A percentile compares a stretch with the other conserved stretches of the same genome.
These are phyloP conservation scores for Elsinoe perseae DNA, from an alignment of 2,329 filamentous ascomycete species.

Conservation along the genomic window DNA sequence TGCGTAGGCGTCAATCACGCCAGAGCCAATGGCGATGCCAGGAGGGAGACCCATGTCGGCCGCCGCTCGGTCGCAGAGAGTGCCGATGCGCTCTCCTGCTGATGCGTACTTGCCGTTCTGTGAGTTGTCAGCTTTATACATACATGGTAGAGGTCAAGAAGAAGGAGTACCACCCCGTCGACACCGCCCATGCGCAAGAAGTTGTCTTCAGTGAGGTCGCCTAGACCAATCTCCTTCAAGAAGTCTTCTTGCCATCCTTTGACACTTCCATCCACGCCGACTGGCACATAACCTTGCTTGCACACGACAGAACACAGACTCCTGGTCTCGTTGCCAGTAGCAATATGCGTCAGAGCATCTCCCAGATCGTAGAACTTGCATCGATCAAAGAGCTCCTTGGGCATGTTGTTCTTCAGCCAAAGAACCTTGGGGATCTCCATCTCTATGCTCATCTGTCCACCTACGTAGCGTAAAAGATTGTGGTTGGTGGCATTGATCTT, in stretches of 20 bases:
- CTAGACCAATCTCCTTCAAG: slow-evolving; percentile 75
- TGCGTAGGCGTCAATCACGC: slow-evolving; percentile 96
- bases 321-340: slow-evolving; percentile 82
- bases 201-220: slow-evolving; percentile 72
- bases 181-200: slow-evolving; percentile 94
- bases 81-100: slow-evolving; percentile 83
- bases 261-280: slow-evolving; percentile 93
- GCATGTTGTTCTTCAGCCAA: slow-evolving; percentile 99
- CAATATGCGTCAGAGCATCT: slow-evolving; percentile 88
- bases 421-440: slow-evolving; percentile 99
- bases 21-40: slow-evolving; percentile 87
- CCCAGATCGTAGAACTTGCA: slow-evolving; percentile 97
- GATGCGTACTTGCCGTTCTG: slow-evolving; percentile 89
- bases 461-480: slow-evolving; percentile 90
- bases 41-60: slow-evolving; percentile 73
- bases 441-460: slow-evolving; percentile 96
- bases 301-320: slow-evolving; percentile 96
- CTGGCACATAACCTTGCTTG: slow-evolving; percentile 92
- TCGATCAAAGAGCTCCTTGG: slow-evolving; percentile 74
- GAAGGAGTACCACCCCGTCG: slow-evolving; percentile 69
- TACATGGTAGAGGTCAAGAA: slow-evolving; percentile 12
- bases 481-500: slow-evolving; percentile 90
- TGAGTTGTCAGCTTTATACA: slow-evolving; percentile 25
- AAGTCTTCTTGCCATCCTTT: slow-evolving; percentile 99
- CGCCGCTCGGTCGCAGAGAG: slow-evolving; percentile 74